A percentile compares a stretch with the other conserved stretches of the same genome.
These are phyloP conservation scores for Lentithecium fluviatile DNA, from an alignment of 495 filamentous ascomycete genomes.

Conservation along the genomic window DNA sequence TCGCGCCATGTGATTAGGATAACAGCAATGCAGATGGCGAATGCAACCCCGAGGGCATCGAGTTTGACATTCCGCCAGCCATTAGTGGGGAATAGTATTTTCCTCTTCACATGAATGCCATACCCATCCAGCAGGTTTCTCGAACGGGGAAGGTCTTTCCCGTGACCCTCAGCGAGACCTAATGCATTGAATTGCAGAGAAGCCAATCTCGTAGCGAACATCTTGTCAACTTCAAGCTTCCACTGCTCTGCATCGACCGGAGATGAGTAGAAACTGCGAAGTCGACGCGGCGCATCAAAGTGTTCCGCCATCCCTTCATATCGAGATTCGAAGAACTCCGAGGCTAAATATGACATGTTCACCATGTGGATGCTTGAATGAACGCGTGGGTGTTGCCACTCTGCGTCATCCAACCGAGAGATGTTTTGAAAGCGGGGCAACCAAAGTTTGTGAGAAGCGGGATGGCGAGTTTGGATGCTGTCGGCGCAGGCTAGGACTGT, in stretches of 20 bases:
- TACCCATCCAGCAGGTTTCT: background rate
- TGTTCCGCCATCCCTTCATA: conserved; percentile 3
- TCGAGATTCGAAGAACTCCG: conserved; percentile 11
- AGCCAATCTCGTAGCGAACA: conserved; percentile 11
- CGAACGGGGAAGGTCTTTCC: conserved; percentile 11
- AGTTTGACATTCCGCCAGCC: conserved; percentile 21
- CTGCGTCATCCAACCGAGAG: background rate
- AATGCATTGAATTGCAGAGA: conserved; percentile 6
- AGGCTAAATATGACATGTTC: conserved; percentile 8
- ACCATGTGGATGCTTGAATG: conserved; percentile 20
- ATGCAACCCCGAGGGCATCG: background rate
- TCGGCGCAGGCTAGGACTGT: conserved; percentile 22
- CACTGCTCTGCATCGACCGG: conserved; percentile 8
- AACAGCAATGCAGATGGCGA: too few species aligned
- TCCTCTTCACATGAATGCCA: conserved; percentile 7
- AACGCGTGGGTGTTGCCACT: conserved; percentile 7
- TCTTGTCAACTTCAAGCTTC: conserved; percentile 15
- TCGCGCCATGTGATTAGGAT: too few species aligned
- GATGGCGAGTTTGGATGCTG: conserved; percentile 13
- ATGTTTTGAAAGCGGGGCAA: conserved; percentile 23
- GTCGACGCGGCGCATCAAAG: conserved; percentile 13
- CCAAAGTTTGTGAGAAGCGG: conserved; percentile 6
- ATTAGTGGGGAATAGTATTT: conserved; percentile 1
- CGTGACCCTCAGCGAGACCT: conserved; percentile 9
- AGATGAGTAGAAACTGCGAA: conserved; percentile 14